Evolutionary conservation across 2,329 filamentous ascomycete genomes (phyloP), one percentile per base, ranked within the genome.

Genomic region (Nannizziopsis arthrosporioides): DNA sequence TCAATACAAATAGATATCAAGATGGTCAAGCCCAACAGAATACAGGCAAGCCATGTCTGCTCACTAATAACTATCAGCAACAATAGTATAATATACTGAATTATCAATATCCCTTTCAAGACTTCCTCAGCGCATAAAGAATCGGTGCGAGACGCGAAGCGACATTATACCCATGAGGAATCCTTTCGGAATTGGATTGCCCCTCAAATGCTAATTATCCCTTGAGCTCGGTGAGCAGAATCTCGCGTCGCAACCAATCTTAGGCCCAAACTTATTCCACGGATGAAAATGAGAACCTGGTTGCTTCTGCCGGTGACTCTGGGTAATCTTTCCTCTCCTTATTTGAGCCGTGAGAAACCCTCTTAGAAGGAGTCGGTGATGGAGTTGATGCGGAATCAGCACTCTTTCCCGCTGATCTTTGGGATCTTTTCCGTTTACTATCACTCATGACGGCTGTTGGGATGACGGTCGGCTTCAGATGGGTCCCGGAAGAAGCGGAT

Each of bases 381-480:
- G 11, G 8, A 12, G 22, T 39, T 10, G 7, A 14, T n/a, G 27
- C 10, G 11, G 44, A 46, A 30, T 46, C 44, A 15, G 30, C 22
- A 31, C 34, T 42, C 31, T 44, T 52, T 18, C 40, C 38, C 15
- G 45, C 39, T 34, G 22, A 17, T n/a, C 19, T 50, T 34, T 22
- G 39, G 11, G 60, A 58, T 42, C 54, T 53, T 49, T 57, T 60
- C 30, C 56, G 53, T 49, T 56, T 60, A 19, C 56, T 53, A 3
- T 59, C 60, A 37, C 48, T 53, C 12, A 56, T 55, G 53, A 22
- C 50, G 36, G 11, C 45, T 17, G 45, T 22, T 22, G 59, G 15
- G 57, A 57, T 12, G 4, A n/a, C n/a, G n/a, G 44, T 46, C 9
- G 44, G 44, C 19, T 46, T 46, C 36, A 46, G 34, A 46, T 46